These are phyloP conservation scores for Bryoglossum gracile DNA, from an alignment of 495 filamentous ascomycete species.

Conservation along the genomic window DNA sequence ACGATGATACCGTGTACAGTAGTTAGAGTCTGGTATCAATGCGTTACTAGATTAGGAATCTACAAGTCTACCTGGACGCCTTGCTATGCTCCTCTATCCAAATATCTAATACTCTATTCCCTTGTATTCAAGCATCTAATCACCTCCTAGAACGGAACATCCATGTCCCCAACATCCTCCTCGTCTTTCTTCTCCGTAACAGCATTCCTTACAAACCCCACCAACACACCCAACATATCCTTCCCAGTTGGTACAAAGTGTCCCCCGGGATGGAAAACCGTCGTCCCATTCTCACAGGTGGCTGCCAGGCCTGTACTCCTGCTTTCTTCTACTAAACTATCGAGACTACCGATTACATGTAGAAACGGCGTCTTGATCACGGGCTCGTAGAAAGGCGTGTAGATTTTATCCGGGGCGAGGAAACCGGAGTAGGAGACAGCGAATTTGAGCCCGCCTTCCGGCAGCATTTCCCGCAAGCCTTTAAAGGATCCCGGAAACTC, in stretches of 20 bases:
- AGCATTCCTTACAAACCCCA: slow-evolving; percentile 64
- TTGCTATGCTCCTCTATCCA: slow-evolving; percentile 6
- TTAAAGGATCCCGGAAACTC: slow-evolving; percentile 32
- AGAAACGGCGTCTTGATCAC: slow-evolving; percentile 68
- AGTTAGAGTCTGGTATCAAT: slow-evolving; percentile 25
- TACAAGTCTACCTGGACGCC: slow-evolving; percentile 12
- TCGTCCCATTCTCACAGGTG: slow-evolving; percentile 50
- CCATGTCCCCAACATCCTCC: slow-evolving; percentile 56
- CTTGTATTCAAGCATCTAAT: not conserved
- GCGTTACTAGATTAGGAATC: not conserved
- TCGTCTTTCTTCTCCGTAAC: slow-evolving; percentile 38
- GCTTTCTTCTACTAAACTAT: slow-evolving; percentile 80
- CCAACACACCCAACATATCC: slow-evolving; percentile 68
- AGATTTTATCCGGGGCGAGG: slow-evolving; percentile 52
- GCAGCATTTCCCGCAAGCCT: slow-evolving; percentile 28
- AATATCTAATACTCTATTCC: not conserved
- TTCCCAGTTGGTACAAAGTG: slow-evolving; percentile 83
- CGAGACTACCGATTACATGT: slow-evolving; percentile 77
- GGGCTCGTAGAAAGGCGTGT: slow-evolving; percentile 67
- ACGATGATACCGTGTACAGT: slow-evolving; percentile 25
- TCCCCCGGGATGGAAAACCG: slow-evolving; percentile 83
- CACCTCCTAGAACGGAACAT: slow-evolving; percentile 46
- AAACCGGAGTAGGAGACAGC: slow-evolving; percentile 77
- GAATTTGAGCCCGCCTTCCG: slow-evolving; percentile 66
- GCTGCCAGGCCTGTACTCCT: slow-evolving; percentile 59